phyloP scores from a whole-genome alignment of 192 early-diverging fungal genomes.

The Entomortierella parvispora region DNA sequence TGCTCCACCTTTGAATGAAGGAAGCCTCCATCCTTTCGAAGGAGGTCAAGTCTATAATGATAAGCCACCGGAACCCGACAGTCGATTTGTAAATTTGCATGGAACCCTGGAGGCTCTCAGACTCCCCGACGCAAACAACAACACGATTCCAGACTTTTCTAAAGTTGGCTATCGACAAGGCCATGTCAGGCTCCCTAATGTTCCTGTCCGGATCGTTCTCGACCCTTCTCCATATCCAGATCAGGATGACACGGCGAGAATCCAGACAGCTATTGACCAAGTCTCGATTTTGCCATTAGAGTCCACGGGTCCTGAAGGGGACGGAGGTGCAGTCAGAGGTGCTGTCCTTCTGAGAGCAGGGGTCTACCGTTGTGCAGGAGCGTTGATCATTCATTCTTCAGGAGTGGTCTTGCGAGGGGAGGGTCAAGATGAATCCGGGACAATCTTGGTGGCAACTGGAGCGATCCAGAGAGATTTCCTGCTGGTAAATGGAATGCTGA shows the following conservation, averaged over 20 bases:
- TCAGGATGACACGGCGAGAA: conserved; percentile 11
- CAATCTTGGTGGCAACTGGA: conserved; percentile 12
- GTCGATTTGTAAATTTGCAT: background rate
- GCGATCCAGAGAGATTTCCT: conserved; percentile 23
- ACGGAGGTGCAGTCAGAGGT: conserved; percentile 4
- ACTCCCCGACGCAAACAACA: conserved; percentile 14
- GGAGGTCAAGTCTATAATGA: too few species aligned
- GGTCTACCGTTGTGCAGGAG: conserved; percentile 10
- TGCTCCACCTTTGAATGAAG: conserved; percentile 2
- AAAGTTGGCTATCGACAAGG: conserved; percentile 19
- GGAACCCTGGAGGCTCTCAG: conserved; percentile 2
- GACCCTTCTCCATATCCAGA: background rate
- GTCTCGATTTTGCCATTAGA: conserved; percentile 11
- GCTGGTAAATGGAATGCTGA: conserved; percentile 12
- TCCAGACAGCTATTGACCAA: conserved; percentile 20
- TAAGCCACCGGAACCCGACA: background rate
- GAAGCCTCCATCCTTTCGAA: background rate
- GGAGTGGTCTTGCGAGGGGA: conserved; percentile 18
- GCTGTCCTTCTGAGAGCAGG: conserved; percentile 17
- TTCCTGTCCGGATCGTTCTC: conserved; percentile 10
- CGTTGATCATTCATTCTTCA: conserved; percentile 4
- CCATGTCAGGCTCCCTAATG: conserved; percentile 8
- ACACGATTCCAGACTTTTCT: conserved; percentile 22
- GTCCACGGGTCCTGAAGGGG: background rate
- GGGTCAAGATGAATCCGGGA: conserved; percentile 16